Base-by-base conservation (phyloP, 2,329 filamentous ascomycete genomes). In the Aspergillus jensenii region DNA sequence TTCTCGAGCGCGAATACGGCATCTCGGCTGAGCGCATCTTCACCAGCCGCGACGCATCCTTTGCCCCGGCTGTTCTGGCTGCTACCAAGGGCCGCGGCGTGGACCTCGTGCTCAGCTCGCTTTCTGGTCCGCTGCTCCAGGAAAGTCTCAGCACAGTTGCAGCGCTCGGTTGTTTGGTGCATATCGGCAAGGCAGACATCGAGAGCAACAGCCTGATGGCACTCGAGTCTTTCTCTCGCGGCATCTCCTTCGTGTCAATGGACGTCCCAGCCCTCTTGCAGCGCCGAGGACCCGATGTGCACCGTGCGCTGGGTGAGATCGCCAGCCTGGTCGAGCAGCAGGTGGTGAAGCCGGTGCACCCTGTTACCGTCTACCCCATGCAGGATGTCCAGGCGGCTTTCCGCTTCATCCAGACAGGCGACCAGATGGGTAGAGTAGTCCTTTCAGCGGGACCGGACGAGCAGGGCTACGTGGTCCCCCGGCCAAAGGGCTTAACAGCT, bases 351-450 rank as follows among this genome's bases (percentile, higher is more conserved):
- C 60, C 58, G 6, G 55, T 62, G n/a, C 14, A 23, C 6, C 53
- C 60, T 6, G 33, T 62, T 23, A 59, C 25, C 1, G 39, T 27
- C 1, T 61, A 56, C 41, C 27, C 27, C 40, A 45, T 59, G 19
- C 39, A 21, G 4, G 46, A 62, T 7, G 49, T 65, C 11, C 45
- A 52, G 15, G 52, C 49, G 9, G 75, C 74, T 0, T 60, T 79
- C 3, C 46, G 56, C 4, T 69, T 63, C 55, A 71, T 79, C 46
- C 70, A 70, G 9, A 52, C 62, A 5, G 75, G 75, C 0, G 63
- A 62, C 1, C 75, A 78, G 48, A 68, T 75, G 1, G 77, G 78
- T 11, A 78, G 78, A 59, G 59, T 78, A 3, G 73, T 78, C 8
- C 11, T 51, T 11, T 23, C 19, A 6, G 11, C 19, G 27, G 23